phyloP scores from a whole-genome alignment of 352 stramenopile species.

The Globisporangium solare region DNA sequence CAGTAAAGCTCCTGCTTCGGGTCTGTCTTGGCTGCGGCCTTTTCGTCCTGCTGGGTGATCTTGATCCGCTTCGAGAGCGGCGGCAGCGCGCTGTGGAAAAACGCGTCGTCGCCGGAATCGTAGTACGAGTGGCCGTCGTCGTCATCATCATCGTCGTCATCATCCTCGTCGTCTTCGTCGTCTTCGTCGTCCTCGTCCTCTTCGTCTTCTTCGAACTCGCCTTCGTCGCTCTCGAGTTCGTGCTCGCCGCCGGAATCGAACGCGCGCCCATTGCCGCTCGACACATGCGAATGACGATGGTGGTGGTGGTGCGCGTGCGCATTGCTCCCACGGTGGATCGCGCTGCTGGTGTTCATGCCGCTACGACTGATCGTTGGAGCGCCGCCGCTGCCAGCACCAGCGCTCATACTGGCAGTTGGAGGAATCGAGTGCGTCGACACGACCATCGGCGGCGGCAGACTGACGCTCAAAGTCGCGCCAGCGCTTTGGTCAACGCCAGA shows the following conservation, averaged over 20 bases:
- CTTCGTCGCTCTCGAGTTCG: constrained; percentile 13
- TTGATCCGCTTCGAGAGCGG: constrained; percentile 51
- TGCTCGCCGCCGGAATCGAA: constrained; percentile 17
- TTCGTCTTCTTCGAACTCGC: constrained; percentile 14
- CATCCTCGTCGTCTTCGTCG: constrained; percentile 43
- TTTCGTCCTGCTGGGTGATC: constrained; percentile 22
- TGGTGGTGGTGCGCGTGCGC: not conserved
- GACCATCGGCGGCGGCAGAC: too few relatives aligned
- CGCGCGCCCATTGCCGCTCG: constrained; percentile 5
- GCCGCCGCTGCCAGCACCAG: not conserved
- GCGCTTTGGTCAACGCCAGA: too few relatives aligned
- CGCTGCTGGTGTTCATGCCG: not conserved
- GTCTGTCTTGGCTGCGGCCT: constrained; percentile 13
- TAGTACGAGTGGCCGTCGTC: constrained; percentile 35
- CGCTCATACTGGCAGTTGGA: not conserved
- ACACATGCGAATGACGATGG: not conserved
- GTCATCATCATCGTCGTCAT: constrained; percentile 15
- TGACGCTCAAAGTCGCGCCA: not conserved
- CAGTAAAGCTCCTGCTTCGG: constrained; percentile 52
- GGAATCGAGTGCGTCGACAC: not conserved
- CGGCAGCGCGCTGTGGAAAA: constrained; percentile 19
- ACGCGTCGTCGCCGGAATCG: constrained; percentile 53
- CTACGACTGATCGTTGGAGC: not conserved
- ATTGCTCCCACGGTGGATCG: too few relatives aligned
- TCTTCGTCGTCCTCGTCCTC: constrained; percentile 41